A percentile compares a stretch with the other conserved stretches of the same genome.
Evolutionary conservation across 1,284 basidiomycete genomes (phyloP).

Genomic region (Trichosporon faecale): DNA sequence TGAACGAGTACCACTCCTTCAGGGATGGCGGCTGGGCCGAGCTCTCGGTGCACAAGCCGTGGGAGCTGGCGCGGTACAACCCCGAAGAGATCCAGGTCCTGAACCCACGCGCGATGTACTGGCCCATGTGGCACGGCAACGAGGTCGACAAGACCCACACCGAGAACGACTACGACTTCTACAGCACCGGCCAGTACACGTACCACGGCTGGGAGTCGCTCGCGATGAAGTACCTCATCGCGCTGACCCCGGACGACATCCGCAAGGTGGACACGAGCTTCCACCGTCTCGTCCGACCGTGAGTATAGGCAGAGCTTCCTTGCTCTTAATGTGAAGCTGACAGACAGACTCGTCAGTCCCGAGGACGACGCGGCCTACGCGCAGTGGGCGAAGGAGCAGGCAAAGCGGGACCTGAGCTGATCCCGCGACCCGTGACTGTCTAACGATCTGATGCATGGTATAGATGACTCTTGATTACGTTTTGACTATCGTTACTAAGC

Average conservation of each 20-base stretch:
- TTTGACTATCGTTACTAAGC: background rate
- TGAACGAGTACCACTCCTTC: conserved; percentile 52
- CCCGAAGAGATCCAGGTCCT: conserved; percentile 54
- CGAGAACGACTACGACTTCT: conserved; percentile 44
- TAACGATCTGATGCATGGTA: background rate
- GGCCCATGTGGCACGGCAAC: conserved; percentile 53
- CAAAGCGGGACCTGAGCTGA: background rate
- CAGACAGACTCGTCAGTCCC: conserved; percentile 35
- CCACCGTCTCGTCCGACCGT: conserved; percentile 47
- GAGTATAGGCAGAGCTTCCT: conserved; percentile 22
- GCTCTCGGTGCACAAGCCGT: conserved; percentile 51
- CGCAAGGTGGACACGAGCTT: conserved; percentile 48
- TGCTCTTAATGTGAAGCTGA: background rate
- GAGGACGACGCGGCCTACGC: conserved; percentile 38
- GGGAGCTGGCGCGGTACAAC: conserved; percentile 51
- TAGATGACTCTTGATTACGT: background rate
- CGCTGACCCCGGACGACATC: conserved; percentile 44
- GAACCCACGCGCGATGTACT: conserved; percentile 54
- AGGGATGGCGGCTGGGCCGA: conserved; percentile 49
- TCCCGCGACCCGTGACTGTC: background rate
- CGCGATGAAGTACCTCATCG: conserved; percentile 47
- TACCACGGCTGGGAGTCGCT: conserved; percentile 54
- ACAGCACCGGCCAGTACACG: conserved; percentile 46
- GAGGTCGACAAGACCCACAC: conserved; percentile 48
- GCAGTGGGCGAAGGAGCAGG: conserved; percentile 24